Percentiles rank a stretch among this genome's conserved stretches.
phyloP scores from a whole-genome alignment of 495 filamentous ascomycete genomes.

The Daldinia decipiens region DNA sequence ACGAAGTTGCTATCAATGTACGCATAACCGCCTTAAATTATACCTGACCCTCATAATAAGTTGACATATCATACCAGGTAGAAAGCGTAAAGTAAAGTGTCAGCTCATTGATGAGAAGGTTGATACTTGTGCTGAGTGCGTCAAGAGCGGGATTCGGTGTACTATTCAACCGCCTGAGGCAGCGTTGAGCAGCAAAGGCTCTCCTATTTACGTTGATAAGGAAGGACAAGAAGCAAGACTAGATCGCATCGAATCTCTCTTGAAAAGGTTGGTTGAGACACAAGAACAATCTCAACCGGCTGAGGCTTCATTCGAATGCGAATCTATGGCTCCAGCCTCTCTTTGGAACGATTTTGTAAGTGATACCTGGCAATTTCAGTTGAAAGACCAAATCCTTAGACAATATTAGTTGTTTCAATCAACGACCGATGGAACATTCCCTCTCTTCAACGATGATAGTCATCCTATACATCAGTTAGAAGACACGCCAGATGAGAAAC shows the following conservation, averaged over 20 bases:
- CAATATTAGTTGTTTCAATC: not conserved
- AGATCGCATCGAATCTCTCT: slow-evolving; percentile 1
- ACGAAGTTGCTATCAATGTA: slow-evolving; percentile 2
- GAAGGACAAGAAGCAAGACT: not conserved
- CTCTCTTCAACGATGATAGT: not conserved
- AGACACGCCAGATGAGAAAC: not conserved
- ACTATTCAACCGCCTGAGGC: slow-evolving; percentile 5
- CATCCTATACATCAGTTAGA: not conserved
- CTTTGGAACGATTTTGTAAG: slow-evolving; percentile 1
- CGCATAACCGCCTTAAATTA: not conserved
- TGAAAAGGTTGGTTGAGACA: not conserved
- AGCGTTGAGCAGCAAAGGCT: not conserved
- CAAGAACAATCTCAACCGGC: not conserved
- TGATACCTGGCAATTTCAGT: not conserved
- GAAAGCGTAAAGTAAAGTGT: slow-evolving; percentile 24
- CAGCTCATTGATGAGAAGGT: slow-evolving; percentile 21
- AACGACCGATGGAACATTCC: not conserved
- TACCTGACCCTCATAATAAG: not conserved
- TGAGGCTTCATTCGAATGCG: not conserved
- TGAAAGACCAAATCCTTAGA: not conserved
- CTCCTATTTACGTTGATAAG: not conserved
- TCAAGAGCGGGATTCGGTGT: slow-evolving; percentile 16
- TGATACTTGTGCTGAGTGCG: slow-evolving; percentile 18
- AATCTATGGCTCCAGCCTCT: not conserved
- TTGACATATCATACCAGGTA: slow-evolving; percentile 8